Conservation (phyloP, 176 grass and related monocot genomes). For the Secale cereale region DNA sequence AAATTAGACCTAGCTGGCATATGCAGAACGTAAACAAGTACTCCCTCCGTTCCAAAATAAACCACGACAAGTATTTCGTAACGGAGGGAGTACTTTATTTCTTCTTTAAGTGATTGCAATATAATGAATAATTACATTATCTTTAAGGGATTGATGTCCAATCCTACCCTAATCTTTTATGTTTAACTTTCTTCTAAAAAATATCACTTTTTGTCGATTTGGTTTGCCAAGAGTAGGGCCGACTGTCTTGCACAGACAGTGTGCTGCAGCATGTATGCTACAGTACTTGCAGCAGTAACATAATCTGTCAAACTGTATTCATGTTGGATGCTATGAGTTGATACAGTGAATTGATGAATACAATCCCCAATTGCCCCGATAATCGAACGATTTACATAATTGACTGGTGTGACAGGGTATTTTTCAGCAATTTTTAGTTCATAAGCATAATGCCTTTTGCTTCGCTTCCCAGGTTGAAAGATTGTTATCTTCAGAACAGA, state of each 20-base stretch:
- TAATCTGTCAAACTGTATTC: not conserved
- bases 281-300: not conserved
- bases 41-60: too few species aligned
- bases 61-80: too few species aligned
- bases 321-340: not conserved
- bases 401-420: not conserved
- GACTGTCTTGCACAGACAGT: not conserved
- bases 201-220: not conserved
- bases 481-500: conserved; percentile 94
- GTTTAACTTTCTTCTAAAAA: not conserved
- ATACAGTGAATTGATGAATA: not conserved
- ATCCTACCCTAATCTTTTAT: not conserved
- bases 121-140: not conserved
- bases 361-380: not conserved
- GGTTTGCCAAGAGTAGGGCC: not conserved
- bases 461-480: conserved; percentile 73
- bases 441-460: conserved; percentile 12
- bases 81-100: not conserved
- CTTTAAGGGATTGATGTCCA: not conserved
- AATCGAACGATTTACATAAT: not conserved
- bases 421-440: not conserved
- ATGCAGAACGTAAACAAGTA: not conserved
- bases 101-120: not conserved
- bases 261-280: not conserved
- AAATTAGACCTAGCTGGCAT: not conserved